A percentile compares a stretch with the other conserved stretches of the same genome.
Conservation (phyloP, 2,329 filamentous ascomycete species). For the Fusarium sp. region DNA sequence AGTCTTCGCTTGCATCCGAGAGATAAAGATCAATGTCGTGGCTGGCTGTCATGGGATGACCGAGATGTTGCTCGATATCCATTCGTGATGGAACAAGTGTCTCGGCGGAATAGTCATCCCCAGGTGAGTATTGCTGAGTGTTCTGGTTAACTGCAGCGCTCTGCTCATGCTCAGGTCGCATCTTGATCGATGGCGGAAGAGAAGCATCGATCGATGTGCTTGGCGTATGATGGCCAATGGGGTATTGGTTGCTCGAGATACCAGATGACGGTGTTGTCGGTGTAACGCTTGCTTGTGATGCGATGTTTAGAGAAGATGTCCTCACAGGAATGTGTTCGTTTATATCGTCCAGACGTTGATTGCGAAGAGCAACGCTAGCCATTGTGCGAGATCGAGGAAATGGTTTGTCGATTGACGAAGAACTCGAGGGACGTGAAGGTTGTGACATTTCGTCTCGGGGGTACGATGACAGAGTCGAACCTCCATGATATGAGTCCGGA, state of each 20-base stretch:
- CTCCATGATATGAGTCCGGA: constrained; percentile 29
- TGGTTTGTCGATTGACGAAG: constrained; percentile 38
- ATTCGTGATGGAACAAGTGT: constrained; percentile 25
- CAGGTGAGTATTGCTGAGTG: constrained; percentile 20
- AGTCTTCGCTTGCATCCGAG: constrained; percentile 46
- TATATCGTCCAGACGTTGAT: constrained; percentile 48
- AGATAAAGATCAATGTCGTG: constrained; percentile 23
- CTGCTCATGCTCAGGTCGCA: constrained; percentile 37
- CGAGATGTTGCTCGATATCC: constrained; percentile 13
- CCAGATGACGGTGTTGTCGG: constrained; percentile 46
- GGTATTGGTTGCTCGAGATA: constrained; percentile 55
- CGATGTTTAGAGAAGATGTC: constrained; percentile 51
- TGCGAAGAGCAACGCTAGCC: constrained; percentile 21
- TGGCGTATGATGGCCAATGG: constrained; percentile 57
- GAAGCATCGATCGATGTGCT: constrained; percentile 59
- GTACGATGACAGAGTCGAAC: constrained; percentile 10
- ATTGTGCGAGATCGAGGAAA: constrained; percentile 42
- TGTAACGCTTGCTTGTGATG: constrained; percentile 55
- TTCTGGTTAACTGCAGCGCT: neutral
- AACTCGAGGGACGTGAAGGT: constrained; percentile 40
- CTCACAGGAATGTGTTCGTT: constrained; percentile 52
- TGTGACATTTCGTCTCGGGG: constrained; percentile 33
- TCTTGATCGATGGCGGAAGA: constrained; percentile 38
- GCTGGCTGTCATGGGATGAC: neutral
- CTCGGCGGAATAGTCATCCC: constrained; percentile 35